Percentiles rank a stretch among this genome's conserved stretches.
Evolutionary conservation across 2,329 filamentous ascomycete genomes (phyloP).

Genomic region (Elsinoe arachidis): DNA sequence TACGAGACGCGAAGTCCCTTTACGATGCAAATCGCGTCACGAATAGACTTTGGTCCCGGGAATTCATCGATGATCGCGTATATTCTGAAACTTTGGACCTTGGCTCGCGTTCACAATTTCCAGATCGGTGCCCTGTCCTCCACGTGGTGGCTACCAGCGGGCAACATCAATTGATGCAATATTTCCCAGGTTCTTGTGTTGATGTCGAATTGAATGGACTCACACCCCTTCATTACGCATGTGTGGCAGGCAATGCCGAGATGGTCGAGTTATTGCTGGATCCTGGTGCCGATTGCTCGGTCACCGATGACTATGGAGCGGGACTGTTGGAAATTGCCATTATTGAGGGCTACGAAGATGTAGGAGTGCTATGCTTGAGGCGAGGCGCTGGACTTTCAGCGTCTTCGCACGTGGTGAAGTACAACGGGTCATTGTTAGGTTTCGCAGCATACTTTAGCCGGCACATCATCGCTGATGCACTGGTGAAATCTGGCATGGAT

Average conservation of each 20-base stretch:
- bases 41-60: not conserved
- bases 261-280: not conserved
- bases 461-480: too few relatives aligned
- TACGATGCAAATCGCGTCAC: not conserved
- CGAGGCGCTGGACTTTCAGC: too few relatives aligned
- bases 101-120: not conserved
- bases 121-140: not conserved
- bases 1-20: not conserved
- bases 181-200: not conserved
- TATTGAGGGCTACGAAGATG: too few relatives aligned
- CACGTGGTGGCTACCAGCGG: not conserved
- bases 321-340: too few relatives aligned
- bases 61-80: not conserved
- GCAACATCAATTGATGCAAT: not conserved
- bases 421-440: too few relatives aligned
- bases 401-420: too few relatives aligned
- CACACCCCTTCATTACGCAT: not conserved
- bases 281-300: not conserved
- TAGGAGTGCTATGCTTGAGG: too few relatives aligned
- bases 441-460: too few relatives aligned
- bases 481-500: too few relatives aligned
- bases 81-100: not conserved
- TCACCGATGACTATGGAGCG: too few relatives aligned
- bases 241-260: too few relatives aligned
- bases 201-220: not conserved